These are phyloP conservation scores for Fusarium transvaalense DNA, from an alignment of 2,329 filamentous ascomycete species.

Conservation along the genomic window DNA sequence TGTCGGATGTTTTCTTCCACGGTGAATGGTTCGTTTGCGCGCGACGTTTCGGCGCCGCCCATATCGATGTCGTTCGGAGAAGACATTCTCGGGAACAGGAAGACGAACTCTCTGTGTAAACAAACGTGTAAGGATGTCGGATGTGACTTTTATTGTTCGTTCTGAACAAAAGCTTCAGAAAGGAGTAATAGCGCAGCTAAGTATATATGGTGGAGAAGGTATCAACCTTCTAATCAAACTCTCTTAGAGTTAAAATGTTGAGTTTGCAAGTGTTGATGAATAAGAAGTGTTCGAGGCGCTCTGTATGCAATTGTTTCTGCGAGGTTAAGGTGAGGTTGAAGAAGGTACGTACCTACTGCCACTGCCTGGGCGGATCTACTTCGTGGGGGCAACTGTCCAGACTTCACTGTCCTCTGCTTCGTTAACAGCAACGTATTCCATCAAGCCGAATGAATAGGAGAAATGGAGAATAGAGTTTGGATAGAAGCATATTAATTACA, in stretches of 20 bases:
- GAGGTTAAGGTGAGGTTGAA: slow-evolving; percentile 4
- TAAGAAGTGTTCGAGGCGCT: not conserved
- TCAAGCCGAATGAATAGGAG: not conserved
- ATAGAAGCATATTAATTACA: not conserved
- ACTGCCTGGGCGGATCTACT: not conserved
- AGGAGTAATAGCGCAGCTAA: not conserved
- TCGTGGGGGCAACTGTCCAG: not conserved
- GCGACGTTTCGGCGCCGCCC: slow-evolving; percentile 44
- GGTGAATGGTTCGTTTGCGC: slow-evolving; percentile 69
- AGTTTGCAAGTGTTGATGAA: not conserved
- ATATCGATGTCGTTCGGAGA: slow-evolving; percentile 52
- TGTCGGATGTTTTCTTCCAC: slow-evolving; percentile 84
- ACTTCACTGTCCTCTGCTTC: not conserved
- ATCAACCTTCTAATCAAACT: not conserved
- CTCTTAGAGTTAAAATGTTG: not conserved
- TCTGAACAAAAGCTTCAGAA: not conserved
- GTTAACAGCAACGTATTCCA: not conserved
- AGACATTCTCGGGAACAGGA: slow-evolving; percentile 44
- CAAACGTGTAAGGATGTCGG: not conserved
- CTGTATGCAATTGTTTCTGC: not conserved
- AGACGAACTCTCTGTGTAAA: not conserved
- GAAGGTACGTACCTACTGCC: not conserved
- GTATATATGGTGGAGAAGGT: not conserved
- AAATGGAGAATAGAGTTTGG: not conserved
- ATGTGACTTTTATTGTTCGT: not conserved